Percentiles rank a stretch among this genome's conserved stretches.
phyloP scores from a whole-genome alignment of 257 asterid genomes.

The Solanum sitiens region DNA sequence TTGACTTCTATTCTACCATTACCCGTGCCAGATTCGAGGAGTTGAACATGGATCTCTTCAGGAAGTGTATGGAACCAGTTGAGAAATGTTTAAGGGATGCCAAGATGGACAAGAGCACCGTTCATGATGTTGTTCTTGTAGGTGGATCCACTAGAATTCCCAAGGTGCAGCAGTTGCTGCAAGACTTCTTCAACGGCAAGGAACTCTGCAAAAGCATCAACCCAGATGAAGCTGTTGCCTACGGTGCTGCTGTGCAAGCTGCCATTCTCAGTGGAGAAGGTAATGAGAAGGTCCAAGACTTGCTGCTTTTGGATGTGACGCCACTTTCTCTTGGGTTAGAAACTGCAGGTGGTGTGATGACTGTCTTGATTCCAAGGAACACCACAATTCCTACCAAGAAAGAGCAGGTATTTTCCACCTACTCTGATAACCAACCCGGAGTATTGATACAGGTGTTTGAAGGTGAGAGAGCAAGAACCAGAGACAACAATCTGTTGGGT shows the following conservation, averaged over 20 bases:
- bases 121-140: slow-evolving; percentile 56
- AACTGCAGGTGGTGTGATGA: slow-evolving; percentile 37
- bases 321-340: slow-evolving; percentile 28
- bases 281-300: slow-evolving; percentile 29
- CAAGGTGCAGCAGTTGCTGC: slow-evolving; percentile 28
- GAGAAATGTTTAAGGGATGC: slow-evolving; percentile 88
- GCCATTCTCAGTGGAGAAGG: slow-evolving; percentile 36
- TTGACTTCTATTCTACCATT: slow-evolving; percentile 72
- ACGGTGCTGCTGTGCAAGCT: slow-evolving; percentile 38
- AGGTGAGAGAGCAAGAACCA: slow-evolving; percentile 29
- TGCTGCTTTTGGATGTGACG: slow-evolving; percentile 23
- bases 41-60: slow-evolving; percentile 69
- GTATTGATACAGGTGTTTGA: slow-evolving; percentile 31
- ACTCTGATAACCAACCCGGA: slow-evolving; percentile 35
- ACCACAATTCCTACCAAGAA: slow-evolving; percentile 32
- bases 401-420: slow-evolving; percentile 34
- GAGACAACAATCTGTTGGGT: slow-evolving; percentile 29
- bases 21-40: slow-evolving; percentile 78
- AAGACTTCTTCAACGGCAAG: slow-evolving; percentile 32
- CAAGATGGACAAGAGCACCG: slow-evolving; percentile 73
- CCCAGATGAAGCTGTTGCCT: slow-evolving; percentile 37
- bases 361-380: slow-evolving; percentile 26
- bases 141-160: slow-evolving; percentile 38
- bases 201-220: slow-evolving; percentile 38
- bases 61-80: slow-evolving; percentile 86